These are phyloP conservation scores for Sporothrix globosa DNA, from an alignment of 2,329 filamentous ascomycete genomes.

Conservation along the genomic window DNA sequence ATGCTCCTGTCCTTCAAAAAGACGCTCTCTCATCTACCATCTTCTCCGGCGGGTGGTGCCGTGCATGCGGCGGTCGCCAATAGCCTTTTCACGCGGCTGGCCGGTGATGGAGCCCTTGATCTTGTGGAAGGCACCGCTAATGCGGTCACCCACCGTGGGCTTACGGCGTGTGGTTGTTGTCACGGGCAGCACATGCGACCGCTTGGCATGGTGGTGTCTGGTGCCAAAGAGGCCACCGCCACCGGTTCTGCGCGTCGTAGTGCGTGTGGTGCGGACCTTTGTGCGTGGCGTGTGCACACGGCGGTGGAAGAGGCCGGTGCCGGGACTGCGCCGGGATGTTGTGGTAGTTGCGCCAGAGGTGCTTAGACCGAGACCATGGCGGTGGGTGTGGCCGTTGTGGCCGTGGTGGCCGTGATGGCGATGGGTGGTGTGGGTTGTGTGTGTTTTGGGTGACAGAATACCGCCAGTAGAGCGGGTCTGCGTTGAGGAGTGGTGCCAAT, in stretches of 20 bases:
- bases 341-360: not conserved
- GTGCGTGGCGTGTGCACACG: slow-evolving; percentile 4
- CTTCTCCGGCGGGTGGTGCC: slow-evolving; percentile 9
- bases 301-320: slow-evolving; percentile 17
- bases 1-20: not conserved
- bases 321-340: not conserved
- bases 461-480: slow-evolving; percentile 20
- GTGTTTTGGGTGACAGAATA: slow-evolving; percentile 25
- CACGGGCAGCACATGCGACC: not conserved
- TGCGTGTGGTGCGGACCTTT: slow-evolving; percentile 25
- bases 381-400: slow-evolving; percentile 17
- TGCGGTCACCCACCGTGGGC: slow-evolving; percentile 72
- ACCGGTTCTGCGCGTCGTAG: slow-evolving; percentile 23
- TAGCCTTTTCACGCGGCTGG: slow-evolving; percentile 67
- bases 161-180: slow-evolving; percentile 62
- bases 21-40: not conserved
- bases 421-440: not conserved
- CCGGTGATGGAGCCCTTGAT: slow-evolving; percentile 70
- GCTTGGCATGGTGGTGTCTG: slow-evolving; percentile 8
- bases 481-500: slow-evolving; percentile 2
- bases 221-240: slow-evolving; percentile 27
- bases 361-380: slow-evolving; percentile 8
- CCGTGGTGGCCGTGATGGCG: not conserved
- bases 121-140: slow-evolving; percentile 74
- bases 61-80: slow-evolving; percentile 25